Base-by-base conservation (phyloP, 148 eudicot genomes). In the Nepenthes mirabilis region DNA sequence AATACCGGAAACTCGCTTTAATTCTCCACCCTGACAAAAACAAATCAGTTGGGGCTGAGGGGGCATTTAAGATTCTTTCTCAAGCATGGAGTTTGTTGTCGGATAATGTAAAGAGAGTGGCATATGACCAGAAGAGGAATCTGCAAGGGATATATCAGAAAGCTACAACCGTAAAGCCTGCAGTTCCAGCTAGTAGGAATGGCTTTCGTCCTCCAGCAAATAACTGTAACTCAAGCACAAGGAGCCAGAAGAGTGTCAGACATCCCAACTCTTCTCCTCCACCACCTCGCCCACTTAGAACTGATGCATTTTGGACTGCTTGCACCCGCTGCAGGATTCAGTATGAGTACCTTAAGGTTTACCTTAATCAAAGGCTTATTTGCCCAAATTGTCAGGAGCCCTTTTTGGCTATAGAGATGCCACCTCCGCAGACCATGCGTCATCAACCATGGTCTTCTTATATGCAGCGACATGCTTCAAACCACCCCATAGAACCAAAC, bases 11-110 rank as follows among this genome's bases (percentile, higher is more conserved):
- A 67, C 79, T 79, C 62, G 90, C 87, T 55, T 77, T 79, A 11
- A 64, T 61, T 57, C 83, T 81, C 62, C 87, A 87, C 62, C 87
- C 95, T 12, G 89, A 87, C 63, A 87, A 87, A 68, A 87, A 79
- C 70, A 79, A 83, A 63, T 70, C 83, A 34, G 82, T 77, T 68
- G 94, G 94, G 64, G 83, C 89, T n/a, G 87, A 79, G 37, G 87
- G 85, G 33, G 95, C 95, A 1, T 83, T 83, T 47, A 73, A 75
- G 70, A 74, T 87, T 50, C 66, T 87, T 35, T 75, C 82, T 40
- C 72, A 83, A 72, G 89, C 86, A 34, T 81, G 86, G 86, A 73
- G 79, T 69, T 61, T 87, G 32, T 63, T 83, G 60, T 79, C 84
- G 35, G 81, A 87, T 61, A 79, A 71, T 64, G 47, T 59, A 8